phyloP scores from a whole-genome alignment of 176 grass and related monocot species.

The Oryza officinalis region DNA sequence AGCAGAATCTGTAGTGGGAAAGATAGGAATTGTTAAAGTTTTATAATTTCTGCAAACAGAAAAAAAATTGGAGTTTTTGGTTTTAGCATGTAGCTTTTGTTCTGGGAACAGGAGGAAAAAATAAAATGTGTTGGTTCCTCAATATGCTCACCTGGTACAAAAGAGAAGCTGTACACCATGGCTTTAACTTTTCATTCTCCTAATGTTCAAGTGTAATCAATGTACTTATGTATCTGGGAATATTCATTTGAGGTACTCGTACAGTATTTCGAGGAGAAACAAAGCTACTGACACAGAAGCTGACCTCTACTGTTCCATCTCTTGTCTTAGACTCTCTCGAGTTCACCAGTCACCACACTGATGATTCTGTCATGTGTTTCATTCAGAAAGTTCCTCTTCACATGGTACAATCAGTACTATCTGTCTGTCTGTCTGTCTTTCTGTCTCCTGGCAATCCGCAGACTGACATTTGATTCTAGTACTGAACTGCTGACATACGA shows the following conservation, averaged over 20 bases:
- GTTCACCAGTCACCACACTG: neutral
- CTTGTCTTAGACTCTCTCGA: neutral
- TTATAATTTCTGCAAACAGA: conserved; percentile 8
- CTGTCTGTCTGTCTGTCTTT: neutral
- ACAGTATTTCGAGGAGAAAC: neutral
- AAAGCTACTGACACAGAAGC: neutral
- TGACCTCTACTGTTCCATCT: conserved; percentile 24
- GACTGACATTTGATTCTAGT: neutral
- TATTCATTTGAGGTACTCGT: neutral
- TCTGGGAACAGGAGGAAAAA: conserved; percentile 26
- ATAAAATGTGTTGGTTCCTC: neutral
- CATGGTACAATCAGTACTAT: neutral
- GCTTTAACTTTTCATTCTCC: conserved; percentile 13
- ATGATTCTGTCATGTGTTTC: neutral
- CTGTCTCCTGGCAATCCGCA: conserved; percentile 11
- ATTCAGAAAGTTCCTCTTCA: neutral
- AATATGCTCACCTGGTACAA: neutral
- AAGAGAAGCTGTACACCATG: neutral
- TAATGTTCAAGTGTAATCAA: neutral
- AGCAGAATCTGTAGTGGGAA: conserved; percentile 25
- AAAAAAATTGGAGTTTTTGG: neutral
- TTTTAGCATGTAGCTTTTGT: conserved; percentile 1
- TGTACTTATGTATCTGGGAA: neutral
- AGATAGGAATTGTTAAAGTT: neutral
- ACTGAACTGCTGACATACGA: neutral